Conservation (phyloP, 1,139 yeast species). For the Candida labiduridarum region DNA sequence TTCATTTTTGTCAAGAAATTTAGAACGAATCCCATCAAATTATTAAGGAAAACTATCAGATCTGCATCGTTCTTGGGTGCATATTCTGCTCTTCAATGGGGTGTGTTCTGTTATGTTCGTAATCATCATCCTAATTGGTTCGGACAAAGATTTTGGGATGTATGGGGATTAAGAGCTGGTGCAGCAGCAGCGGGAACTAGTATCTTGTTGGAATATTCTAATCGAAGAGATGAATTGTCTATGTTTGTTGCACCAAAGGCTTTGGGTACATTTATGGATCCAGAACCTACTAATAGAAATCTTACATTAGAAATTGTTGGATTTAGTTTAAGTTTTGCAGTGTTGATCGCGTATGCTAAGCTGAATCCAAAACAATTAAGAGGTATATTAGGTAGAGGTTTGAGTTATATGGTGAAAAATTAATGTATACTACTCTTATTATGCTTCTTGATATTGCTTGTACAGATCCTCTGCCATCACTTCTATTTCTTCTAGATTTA, state of each 20-base stretch:
- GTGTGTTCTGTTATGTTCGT: constrained; percentile 38
- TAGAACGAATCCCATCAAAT: constrained; percentile 12
- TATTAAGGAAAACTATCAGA: constrained; percentile 21
- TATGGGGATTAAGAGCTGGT: constrained; percentile 36
- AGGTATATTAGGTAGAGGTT: constrained; percentile 30
- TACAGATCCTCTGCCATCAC: constrained; percentile 57
- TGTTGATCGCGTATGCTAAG: constrained; percentile 25
- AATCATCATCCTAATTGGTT: constrained; percentile 25
- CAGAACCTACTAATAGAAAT: constrained; percentile 21
- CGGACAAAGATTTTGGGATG: constrained; percentile 25
- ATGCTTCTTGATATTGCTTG: constrained; percentile 14
- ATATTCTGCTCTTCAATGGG: constrained; percentile 41
- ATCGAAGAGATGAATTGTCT: constrained; percentile 42
- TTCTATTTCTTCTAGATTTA: constrained; percentile 53
- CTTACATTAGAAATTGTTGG: constrained; percentile 25
- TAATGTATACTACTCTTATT: constrained; percentile 1
- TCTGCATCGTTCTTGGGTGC: constrained; percentile 41
- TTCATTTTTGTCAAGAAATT: constrained; percentile 17
- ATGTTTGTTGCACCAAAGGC: constrained; percentile 44
- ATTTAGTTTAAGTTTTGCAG: constrained; percentile 37
- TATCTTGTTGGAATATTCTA: constrained; percentile 34
- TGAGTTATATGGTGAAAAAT: constrained; percentile 16
- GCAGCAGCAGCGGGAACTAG: constrained; percentile 37
- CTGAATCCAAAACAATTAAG: constrained; percentile 24
- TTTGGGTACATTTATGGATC: constrained; percentile 32